Evolutionary conservation across 345 rosid species (phyloP).

Genomic region (Excoecaria cochinchinensis): DNA sequence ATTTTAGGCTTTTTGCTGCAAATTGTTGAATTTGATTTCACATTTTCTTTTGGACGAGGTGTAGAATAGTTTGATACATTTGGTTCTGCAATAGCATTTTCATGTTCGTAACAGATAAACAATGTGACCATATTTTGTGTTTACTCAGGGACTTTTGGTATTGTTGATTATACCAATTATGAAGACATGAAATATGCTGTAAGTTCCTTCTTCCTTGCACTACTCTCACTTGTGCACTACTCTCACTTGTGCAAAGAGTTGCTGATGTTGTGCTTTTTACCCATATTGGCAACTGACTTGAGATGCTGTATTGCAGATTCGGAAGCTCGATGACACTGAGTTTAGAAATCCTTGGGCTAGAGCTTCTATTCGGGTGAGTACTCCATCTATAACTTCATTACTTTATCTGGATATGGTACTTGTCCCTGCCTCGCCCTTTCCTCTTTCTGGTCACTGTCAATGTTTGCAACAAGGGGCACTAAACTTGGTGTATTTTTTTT

Average conservation of each 20-base stretch:
- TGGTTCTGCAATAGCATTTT: background rate
- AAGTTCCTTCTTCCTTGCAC: constrained; percentile 30
- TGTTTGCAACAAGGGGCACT: background rate
- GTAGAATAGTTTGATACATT: constrained; percentile 4
- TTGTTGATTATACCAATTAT: constrained; percentile 86
- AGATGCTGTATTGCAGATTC: constrained; percentile 35
- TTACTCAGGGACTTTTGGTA: constrained; percentile 73
- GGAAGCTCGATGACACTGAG: constrained; percentile 82
- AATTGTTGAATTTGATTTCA: background rate
- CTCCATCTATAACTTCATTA: background rate
- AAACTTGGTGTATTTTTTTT: background rate
- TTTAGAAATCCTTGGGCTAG: constrained; percentile 88
- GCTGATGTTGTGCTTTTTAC: background rate
- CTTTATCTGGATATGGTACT: background rate
- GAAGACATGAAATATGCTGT: constrained; percentile 98
- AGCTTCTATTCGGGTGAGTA: constrained; percentile 61
- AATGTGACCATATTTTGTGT: background rate
- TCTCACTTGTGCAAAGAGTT: too few relatives aligned
- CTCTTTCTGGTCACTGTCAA: background rate
- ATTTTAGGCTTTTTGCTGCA: background rate
- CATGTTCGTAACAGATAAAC: background rate
- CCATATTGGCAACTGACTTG: background rate
- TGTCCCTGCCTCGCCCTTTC: background rate
- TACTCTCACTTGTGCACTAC: background rate
- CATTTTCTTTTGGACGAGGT: background rate